phyloP scores from a whole-genome alignment of 495 filamentous ascomycete species.

The Pyronema domesticum region DNA sequence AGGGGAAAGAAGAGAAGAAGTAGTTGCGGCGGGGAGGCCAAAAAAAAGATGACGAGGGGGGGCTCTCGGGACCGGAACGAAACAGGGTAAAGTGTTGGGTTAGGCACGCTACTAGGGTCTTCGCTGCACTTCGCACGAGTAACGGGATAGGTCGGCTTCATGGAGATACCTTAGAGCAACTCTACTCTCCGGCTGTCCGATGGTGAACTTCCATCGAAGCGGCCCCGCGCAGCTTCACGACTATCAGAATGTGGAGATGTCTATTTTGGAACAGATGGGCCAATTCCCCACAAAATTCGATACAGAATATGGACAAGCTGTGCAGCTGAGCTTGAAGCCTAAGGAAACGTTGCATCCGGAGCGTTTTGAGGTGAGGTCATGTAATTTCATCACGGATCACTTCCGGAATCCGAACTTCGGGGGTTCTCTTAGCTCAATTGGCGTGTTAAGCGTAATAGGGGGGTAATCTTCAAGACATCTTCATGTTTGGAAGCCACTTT shows the following conservation, averaged over 20 bases:
- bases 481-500: too few relatives aligned
- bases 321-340: too few relatives aligned
- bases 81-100: not conserved
- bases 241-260: not conserved
- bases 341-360: too few relatives aligned
- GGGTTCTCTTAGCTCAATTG: too few relatives aligned
- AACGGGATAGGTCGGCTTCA: not conserved
- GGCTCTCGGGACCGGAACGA: not conserved
- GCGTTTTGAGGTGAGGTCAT: too few relatives aligned
- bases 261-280: too few relatives aligned
- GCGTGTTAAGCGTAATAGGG: too few relatives aligned
- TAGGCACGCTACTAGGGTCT: not conserved
- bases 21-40: not conserved
- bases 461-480: too few relatives aligned
- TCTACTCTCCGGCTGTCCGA: not conserved
- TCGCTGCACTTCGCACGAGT: not conserved
- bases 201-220: not conserved
- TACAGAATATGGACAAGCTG: too few relatives aligned
- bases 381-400: too few relatives aligned
- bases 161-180: not conserved
- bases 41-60: not conserved
- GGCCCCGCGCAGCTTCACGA: not conserved
- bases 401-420: too few relatives aligned
- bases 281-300: too few relatives aligned
- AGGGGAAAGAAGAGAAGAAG: constrained; percentile 18